These are phyloP conservation scores for Botryotinia narcissicola DNA, from an alignment of 2,329 filamentous ascomycete species.

Conservation along the genomic window DNA sequence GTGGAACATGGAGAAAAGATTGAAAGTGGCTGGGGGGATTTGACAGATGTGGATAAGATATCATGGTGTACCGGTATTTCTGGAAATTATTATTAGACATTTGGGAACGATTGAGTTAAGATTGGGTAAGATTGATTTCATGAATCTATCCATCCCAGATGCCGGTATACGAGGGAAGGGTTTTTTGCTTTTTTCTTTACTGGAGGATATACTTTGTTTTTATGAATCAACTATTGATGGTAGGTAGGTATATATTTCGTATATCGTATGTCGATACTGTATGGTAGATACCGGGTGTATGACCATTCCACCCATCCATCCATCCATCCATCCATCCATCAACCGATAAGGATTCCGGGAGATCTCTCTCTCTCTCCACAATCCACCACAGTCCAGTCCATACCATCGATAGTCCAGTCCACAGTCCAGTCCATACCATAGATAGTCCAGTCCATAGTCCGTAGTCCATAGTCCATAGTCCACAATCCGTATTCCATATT, in stretches of 20 bases:
- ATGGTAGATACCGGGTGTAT: no score
- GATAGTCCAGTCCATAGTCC: background rate
- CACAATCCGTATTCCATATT: background rate
- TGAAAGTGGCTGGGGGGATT: background rate
- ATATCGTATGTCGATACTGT: background rate
- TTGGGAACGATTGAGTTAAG: no score
- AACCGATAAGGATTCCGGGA: background rate
- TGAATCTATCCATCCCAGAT: no score
- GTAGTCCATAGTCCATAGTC: background rate
- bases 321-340: background rate
- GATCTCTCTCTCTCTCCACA: constrained; percentile 5
- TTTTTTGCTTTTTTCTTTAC: background rate
- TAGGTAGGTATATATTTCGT: no score
- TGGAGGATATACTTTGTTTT: background rate
- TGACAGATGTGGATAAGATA: background rate
- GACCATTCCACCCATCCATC: no score
- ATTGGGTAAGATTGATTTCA: no score
- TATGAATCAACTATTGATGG: background rate
- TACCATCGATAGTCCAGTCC: background rate
- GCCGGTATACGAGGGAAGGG: no score
- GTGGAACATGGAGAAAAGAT: background rate
- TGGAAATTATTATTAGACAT: constrained; percentile 1
- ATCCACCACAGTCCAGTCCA: background rate
- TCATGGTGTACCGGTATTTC: background rate
- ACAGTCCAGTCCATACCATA: background rate